These are phyloP conservation scores for Kurtzmaniella quercitrusa DNA, from an alignment of 1,139 yeast species.

Conservation along the genomic window DNA sequence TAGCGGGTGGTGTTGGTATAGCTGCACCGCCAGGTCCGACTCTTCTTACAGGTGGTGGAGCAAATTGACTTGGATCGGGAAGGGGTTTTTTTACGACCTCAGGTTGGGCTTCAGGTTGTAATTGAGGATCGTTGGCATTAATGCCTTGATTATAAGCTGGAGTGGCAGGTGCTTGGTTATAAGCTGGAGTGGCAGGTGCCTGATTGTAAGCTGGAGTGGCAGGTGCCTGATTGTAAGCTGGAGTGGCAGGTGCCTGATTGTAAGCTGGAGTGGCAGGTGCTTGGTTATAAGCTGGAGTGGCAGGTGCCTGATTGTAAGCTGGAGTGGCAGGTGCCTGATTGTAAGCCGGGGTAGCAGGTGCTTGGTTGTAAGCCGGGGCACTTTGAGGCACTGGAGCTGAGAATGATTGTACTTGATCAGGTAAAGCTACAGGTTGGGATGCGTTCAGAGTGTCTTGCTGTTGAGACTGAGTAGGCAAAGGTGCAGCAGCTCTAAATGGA, in stretches of 20 bases:
- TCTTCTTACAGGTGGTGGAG: conserved; percentile 41
- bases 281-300: too few relatives aligned
- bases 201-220: not conserved
- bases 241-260: not conserved
- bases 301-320: too few relatives aligned
- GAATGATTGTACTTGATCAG: too few relatives aligned
- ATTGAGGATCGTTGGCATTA: not conserved
- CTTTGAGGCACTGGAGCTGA: not conserved
- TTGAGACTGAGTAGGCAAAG: too few relatives aligned
- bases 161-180: conserved; percentile 8
- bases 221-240: not conserved
- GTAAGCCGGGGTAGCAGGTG: not conserved
- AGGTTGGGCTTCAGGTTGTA: conserved; percentile 2
- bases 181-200: not conserved
- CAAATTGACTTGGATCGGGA: conserved; percentile 37
- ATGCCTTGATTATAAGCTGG: conserved; percentile 5
- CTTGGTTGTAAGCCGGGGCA: not conserved
- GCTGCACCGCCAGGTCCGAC: conserved; percentile 9
- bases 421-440: too few relatives aligned
- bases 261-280: not conserved
- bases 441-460: too few relatives aligned
- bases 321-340: too few relatives aligned
- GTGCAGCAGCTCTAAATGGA: too few relatives aligned
- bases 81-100: conserved; percentile 20
- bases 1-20: conserved; percentile 10